phyloP scores from a whole-genome alignment of 140 eudicot genomes.

The Stevia rebaudiana region DNA sequence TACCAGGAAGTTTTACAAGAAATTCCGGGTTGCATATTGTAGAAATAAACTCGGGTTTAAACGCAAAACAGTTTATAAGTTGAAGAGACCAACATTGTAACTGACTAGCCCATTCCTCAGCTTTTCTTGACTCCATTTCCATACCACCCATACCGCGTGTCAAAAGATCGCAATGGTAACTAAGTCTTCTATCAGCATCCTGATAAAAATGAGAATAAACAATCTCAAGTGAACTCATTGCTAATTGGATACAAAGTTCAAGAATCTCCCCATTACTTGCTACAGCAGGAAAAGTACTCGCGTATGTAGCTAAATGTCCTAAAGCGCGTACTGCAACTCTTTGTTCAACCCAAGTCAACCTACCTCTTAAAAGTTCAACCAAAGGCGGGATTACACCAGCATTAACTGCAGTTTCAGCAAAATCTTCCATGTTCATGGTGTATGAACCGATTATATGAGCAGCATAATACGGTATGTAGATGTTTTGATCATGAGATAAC shows the following conservation, averaged over 20 bases:
- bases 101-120: constrained; percentile 99
- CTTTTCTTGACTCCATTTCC: constrained; percentile 99
- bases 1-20: constrained; percentile 84
- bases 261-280: constrained; percentile 90
- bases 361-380: constrained; percentile 85
- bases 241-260: constrained; percentile 91
- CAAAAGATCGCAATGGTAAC: constrained; percentile 95
- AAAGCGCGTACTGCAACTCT: constrained; percentile 92
- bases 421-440: constrained; percentile 98
- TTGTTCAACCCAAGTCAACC: constrained; percentile 98
- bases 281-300: constrained; percentile 70
- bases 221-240: constrained; percentile 90
- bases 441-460: constrained; percentile 98
- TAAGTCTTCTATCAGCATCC: constrained; percentile 69
- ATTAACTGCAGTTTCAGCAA: constrained; percentile 77
- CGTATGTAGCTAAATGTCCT: constrained; percentile 92
- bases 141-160: constrained; percentile 99
- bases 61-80: constrained; percentile 94
- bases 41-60: constrained; percentile 81
- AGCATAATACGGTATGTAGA: constrained; percentile 93
- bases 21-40: constrained; percentile 85
- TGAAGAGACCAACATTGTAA: constrained; percentile 98
- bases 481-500: constrained; percentile 92
- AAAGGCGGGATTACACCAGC: constrained; percentile 92
- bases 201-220: constrained; percentile 96